These are phyloP conservation scores for Colletotrichum sp. DNA, from an alignment of 2,329 filamentous ascomycete species.

Conservation along the genomic window DNA sequence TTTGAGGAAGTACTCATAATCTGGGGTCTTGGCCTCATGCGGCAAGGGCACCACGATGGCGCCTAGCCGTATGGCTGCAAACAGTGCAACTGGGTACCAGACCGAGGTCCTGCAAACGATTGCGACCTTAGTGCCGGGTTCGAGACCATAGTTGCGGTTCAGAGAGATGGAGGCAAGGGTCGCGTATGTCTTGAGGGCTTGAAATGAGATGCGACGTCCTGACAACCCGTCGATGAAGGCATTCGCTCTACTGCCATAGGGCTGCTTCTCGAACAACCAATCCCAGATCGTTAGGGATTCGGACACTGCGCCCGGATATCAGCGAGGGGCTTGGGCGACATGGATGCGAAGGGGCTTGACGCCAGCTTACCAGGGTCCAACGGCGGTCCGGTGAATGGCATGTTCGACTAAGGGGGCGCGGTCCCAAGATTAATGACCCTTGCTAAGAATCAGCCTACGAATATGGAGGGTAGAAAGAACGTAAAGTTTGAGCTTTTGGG, in stretches of 20 bases:
- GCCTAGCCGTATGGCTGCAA: not conserved
- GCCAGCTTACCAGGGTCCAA: not conserved
- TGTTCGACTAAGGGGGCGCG: not conserved
- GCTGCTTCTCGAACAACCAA: not conserved
- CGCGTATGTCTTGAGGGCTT: not conserved
- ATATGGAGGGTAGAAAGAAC: not conserved
- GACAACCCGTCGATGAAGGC: not conserved
- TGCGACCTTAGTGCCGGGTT: not conserved
- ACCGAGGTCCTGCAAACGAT: not conserved
- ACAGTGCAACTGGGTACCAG: not conserved
- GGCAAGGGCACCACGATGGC: not conserved
- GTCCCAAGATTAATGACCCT: not conserved
- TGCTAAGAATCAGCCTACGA: not conserved
- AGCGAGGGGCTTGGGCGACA: not conserved
- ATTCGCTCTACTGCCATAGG: not conserved
- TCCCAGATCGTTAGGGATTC: not conserved
- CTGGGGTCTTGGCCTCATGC: not conserved
- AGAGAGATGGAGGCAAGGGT: not conserved
- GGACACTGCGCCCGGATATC: not conserved
- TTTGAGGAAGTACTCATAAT: constrained; percentile 21
- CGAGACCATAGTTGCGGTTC: not conserved
- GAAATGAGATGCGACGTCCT: not conserved
- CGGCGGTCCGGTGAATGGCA: not conserved
- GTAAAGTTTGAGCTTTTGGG: not conserved
- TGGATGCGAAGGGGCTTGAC: not conserved